Conservation (phyloP, 2,329 filamentous ascomycete genomes). For the Aspergillus japonicus region DNA sequence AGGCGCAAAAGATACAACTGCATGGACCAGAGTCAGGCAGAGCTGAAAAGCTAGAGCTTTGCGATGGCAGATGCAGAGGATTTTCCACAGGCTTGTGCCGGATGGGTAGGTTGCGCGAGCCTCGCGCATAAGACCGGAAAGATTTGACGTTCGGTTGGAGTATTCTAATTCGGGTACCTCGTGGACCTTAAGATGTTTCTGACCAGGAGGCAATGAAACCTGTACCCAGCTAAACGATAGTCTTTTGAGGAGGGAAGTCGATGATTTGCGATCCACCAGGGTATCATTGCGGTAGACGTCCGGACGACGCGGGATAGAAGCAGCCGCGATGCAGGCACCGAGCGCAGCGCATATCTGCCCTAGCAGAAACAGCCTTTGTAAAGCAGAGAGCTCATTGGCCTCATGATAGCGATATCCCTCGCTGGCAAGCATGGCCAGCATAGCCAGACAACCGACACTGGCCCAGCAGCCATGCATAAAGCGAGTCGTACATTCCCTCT, state of each 20-base stretch:
- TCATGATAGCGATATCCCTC: not conserved
- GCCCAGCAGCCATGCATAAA: not conserved
- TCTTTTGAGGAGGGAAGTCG: not conserved
- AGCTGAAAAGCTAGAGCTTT: not conserved
- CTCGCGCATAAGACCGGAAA: not conserved
- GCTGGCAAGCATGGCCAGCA: not conserved
- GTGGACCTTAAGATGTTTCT: not conserved
- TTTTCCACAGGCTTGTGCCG: not conserved
- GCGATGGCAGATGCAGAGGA: not conserved
- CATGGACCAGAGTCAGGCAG: not conserved
- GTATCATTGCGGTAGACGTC: not conserved
- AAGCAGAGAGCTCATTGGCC: not conserved
- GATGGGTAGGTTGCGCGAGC: not conserved
- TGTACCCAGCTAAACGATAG: not conserved
- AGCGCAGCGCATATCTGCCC: not conserved
- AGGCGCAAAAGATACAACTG: not conserved
- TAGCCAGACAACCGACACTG: not conserved
- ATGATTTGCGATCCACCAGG: constrained; percentile 3
- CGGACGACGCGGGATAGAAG: not conserved
- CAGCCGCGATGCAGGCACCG: not conserved
- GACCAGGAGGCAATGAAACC: not conserved
- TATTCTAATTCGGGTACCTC: not conserved
- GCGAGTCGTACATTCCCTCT: not conserved
- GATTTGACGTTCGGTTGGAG: not conserved
- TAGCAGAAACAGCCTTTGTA: not conserved